Conservation (phyloP, 495 filamentous ascomycete species). For the Penicillium longicatenatum region DNA sequence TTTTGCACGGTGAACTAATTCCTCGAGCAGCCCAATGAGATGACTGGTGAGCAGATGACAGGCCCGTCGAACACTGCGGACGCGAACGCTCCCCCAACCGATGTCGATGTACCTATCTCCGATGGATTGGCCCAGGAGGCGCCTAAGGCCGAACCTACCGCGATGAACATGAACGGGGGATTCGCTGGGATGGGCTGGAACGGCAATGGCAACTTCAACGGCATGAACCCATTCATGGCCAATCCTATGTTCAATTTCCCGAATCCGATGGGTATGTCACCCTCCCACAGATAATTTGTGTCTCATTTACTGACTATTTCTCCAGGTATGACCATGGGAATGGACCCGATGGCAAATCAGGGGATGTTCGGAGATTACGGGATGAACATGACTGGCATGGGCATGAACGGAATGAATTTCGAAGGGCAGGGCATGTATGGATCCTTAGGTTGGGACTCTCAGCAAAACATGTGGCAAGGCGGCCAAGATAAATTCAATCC, state of each 20-base stretch:
- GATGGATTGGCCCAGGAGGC: conserved; percentile 28
- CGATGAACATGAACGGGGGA: conserved; percentile 42
- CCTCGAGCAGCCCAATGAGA: neutral
- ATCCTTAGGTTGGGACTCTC: conserved; percentile 57
- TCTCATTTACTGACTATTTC: conserved; percentile 15
- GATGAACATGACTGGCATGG: conserved; percentile 93
- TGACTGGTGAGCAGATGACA: neutral
- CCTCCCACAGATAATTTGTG: neutral
- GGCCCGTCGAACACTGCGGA: conserved; percentile 2
- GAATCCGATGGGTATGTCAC: conserved; percentile 73
- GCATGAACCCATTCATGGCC: conserved; percentile 74
- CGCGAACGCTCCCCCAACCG: conserved; percentile 13
- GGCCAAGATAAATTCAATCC: conserved; percentile 66
- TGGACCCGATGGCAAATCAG: conserved; percentile 88
- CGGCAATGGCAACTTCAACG: conserved; percentile 64
- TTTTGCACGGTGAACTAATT: neutral
- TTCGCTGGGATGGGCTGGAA: conserved; percentile 69
- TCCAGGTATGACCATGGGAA: conserved; percentile 75
- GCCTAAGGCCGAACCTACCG: conserved; percentile 15
- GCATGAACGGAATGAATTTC: conserved; percentile 82
- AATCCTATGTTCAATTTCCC: conserved; percentile 73
- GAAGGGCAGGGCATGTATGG: conserved; percentile 65
- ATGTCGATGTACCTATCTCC: conserved; percentile 17
- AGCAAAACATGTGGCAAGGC: conserved; percentile 75
- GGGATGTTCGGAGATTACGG: conserved; percentile 86